phyloP scores from a whole-genome alignment of 2,329 filamentous ascomycete genomes.

The Epichloe sp. region DNA sequence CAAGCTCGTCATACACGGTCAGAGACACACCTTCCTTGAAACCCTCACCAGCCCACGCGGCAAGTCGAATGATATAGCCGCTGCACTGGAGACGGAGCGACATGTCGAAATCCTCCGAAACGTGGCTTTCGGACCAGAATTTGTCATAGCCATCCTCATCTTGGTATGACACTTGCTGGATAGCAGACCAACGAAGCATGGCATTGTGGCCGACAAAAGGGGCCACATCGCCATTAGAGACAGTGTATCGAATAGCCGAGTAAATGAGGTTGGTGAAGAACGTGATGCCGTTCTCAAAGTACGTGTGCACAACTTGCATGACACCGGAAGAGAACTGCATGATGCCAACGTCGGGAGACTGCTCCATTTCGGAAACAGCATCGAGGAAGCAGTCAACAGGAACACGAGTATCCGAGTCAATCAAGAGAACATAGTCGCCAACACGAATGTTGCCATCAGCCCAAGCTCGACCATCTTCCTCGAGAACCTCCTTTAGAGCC shows the following conservation, averaged over 20 bases:
- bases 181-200: slow-evolving; percentile 60
- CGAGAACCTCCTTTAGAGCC: slow-evolving; percentile 51
- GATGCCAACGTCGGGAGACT: slow-evolving; percentile 64
- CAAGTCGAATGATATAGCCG: slow-evolving; percentile 61
- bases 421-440: slow-evolving; percentile 65
- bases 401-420: slow-evolving; percentile 70
- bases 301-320: slow-evolving; percentile 65
- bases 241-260: slow-evolving; percentile 64
- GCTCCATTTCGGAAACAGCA: slow-evolving; percentile 71
- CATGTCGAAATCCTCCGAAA: slow-evolving; percentile 76
- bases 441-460: slow-evolving; percentile 77
- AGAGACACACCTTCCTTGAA: slow-evolving; percentile 77
- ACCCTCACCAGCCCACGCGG: slow-evolving; percentile 59
- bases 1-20: slow-evolving; percentile 73
- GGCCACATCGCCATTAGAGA: slow-evolving; percentile 62
- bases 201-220: slow-evolving; percentile 76
- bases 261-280: slow-evolving; percentile 67
- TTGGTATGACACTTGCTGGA: slow-evolving; percentile 59
- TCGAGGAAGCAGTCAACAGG: slow-evolving; percentile 66
- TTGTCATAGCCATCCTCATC: slow-evolving; percentile 63
- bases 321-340: slow-evolving; percentile 67
- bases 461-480: slow-evolving; percentile 58
- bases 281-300: slow-evolving; percentile 57
- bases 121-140: slow-evolving; percentile 70
- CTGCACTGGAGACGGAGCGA: slow-evolving; percentile 60